Evolutionary conservation across 352 stramenopile species (phyloP).

Genomic region (Phytophthora tubulina): DNA sequence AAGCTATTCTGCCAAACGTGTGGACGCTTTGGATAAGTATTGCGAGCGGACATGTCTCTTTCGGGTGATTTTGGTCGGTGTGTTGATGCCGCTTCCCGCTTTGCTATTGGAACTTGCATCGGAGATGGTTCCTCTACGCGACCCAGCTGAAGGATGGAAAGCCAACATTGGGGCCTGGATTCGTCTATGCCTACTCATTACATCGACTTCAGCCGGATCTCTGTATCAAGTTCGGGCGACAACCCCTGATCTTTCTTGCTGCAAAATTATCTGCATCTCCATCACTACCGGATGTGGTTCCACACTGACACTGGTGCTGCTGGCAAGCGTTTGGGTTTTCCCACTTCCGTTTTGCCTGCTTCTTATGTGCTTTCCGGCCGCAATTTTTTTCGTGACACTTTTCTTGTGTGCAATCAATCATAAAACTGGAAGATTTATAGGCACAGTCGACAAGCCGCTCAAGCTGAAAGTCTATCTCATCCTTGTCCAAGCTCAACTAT

Average conservation of each 20-base stretch:
- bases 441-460: not conserved
- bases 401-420: not conserved
- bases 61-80: conserved; percentile 10
- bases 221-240: conserved; percentile 18
- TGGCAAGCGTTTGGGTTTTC: not conserved
- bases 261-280: not conserved
- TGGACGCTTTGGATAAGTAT: conserved; percentile 1
- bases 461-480: not conserved
- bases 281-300: not conserved
- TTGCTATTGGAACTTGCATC: conserved; percentile 10
- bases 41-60: conserved; percentile 1
- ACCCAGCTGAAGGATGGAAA: conserved; percentile 16
- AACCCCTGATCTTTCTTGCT: not conserved
- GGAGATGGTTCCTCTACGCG: conserved; percentile 22
- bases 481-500: not conserved
- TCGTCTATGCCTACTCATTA: conserved; percentile 11
- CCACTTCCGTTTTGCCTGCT: not conserved
- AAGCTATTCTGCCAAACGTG: not conserved
- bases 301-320: no score
- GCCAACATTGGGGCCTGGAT: conserved; percentile 15
- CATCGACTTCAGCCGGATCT: not conserved
- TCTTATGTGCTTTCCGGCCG: not conserved
- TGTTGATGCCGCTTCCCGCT: conserved; percentile 14
- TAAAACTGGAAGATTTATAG: not conserved
- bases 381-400: conserved; percentile 12